These are phyloP conservation scores for Hymenotorrendiella dingleyae DNA, from an alignment of 2,329 filamentous ascomycete species.

Conservation along the genomic window DNA sequence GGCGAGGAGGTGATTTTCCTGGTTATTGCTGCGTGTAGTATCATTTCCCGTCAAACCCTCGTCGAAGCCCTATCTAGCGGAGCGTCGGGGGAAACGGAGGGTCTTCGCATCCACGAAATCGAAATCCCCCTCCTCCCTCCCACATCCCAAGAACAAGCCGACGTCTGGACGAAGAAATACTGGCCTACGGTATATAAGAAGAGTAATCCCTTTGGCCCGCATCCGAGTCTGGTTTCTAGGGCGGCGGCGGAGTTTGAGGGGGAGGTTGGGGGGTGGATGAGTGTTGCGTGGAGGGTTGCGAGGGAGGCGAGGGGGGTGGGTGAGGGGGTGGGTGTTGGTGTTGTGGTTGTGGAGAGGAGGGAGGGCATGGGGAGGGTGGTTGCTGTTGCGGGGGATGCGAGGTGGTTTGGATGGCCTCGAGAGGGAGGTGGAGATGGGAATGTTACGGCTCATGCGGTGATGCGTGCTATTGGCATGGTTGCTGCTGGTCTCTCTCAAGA, in stretches of 20 bases:
- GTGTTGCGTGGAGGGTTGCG: constrained; percentile 59
- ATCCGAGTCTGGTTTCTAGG: constrained; percentile 67
- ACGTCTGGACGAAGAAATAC: constrained; percentile 67
- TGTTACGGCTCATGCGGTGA: constrained; percentile 70
- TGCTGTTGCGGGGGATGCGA: constrained; percentile 70
- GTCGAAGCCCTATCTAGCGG: constrained; percentile 27
- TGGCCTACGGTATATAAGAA: constrained; percentile 85
- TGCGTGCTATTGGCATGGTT: constrained; percentile 79
- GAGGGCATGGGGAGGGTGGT: constrained; percentile 41
- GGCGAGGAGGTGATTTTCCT: constrained; percentile 39
- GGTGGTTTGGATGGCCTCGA: constrained; percentile 52
- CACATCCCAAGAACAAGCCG: constrained; percentile 69
- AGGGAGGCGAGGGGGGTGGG: constrained; percentile 49
- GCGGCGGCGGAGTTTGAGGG: constrained; percentile 62
- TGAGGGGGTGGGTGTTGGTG: constrained; percentile 65
- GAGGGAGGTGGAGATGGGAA: constrained; percentile 56
- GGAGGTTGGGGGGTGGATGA: constrained; percentile 61
- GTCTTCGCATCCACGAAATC: constrained; percentile 38
- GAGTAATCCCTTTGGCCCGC: constrained; percentile 80
- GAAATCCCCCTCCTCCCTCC: constrained; percentile 68
- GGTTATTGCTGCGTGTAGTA: constrained; percentile 43
- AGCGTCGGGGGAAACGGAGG: too few relatives aligned
- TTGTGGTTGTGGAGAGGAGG: constrained; percentile 61
- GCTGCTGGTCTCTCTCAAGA: constrained; percentile 47
- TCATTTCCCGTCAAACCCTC: constrained; percentile 50